Conservation (phyloP, 768 basidiomycete species). For the Leucosporidium yakuticum region DNA sequence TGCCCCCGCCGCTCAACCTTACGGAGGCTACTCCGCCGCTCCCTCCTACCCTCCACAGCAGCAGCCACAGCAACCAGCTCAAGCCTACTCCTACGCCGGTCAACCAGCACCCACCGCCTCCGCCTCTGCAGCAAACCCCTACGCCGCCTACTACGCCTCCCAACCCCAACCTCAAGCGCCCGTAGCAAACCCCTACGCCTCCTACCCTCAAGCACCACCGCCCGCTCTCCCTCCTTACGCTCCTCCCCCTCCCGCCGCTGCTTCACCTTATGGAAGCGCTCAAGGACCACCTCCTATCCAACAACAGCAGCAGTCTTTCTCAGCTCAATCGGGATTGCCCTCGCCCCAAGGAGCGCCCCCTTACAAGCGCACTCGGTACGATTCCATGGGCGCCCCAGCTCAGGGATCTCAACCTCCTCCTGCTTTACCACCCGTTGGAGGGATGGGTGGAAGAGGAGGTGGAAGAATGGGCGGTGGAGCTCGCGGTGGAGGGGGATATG, state of each 20-base stretch:
- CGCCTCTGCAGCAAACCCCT: slow-evolving; percentile 9
- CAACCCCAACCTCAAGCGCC: slow-evolving; percentile 21
- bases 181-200: neutral
- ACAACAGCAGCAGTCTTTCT: slow-evolving; percentile 47
- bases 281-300: slow-evolving; percentile 49
- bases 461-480: slow-evolving; percentile 35
- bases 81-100: neutral
- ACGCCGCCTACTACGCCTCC: slow-evolving; percentile 29
- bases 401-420: slow-evolving; percentile 41
- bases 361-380: slow-evolving; percentile 49
- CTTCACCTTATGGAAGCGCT: slow-evolving; percentile 53
- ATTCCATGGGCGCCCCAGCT: slow-evolving; percentile 65
- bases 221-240: slow-evolving; percentile 49
- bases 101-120: slow-evolving; percentile 5
- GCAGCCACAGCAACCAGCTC: neutral
- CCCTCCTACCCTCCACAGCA: neutral
- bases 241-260: neutral
- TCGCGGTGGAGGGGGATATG: slow-evolving; percentile 46
- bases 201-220: neutral
- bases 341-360: slow-evolving; percentile 49
- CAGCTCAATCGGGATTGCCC: slow-evolving; percentile 40
- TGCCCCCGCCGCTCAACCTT: neutral
- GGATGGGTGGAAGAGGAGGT: neutral
- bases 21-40: neutral
- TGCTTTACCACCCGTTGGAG: slow-evolving; percentile 27